Conservation (phyloP, 2,329 filamentous ascomycete species). For the Alternaria incomplexa region DNA sequence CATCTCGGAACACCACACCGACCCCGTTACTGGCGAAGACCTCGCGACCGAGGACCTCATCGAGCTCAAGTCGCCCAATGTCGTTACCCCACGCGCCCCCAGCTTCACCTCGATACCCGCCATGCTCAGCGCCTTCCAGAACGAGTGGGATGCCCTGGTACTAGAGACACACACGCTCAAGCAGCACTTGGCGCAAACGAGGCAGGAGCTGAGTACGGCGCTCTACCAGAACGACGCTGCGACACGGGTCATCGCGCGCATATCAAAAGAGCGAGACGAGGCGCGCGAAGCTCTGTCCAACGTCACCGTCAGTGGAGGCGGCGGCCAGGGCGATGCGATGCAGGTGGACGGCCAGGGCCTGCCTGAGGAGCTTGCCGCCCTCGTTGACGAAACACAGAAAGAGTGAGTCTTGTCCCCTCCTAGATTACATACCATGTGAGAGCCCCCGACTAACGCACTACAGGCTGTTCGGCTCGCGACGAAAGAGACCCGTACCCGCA, state of each 20-base stretch:
- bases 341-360: conserved; percentile 83
- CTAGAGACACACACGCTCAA: conserved; percentile 90
- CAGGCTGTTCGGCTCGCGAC: conserved; percentile 84
- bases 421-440: neutral
- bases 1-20: conserved; percentile 89
- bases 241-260: conserved; percentile 88
- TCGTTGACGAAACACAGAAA: conserved; percentile 81
- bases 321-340: conserved; percentile 76
- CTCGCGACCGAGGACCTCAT: conserved; percentile 84
- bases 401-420: conserved; percentile 61
- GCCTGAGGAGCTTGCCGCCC: conserved; percentile 71
- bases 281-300: conserved; percentile 87
- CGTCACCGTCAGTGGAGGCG: conserved; percentile 71
- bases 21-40: conserved; percentile 87
- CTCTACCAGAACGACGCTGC: conserved; percentile 98
- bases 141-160: conserved; percentile 95
- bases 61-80: conserved; percentile 80
- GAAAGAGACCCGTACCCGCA: conserved; percentile 85
- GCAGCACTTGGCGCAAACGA: conserved; percentile 85
- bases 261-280: conserved; percentile 92
- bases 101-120: conserved; percentile 96
- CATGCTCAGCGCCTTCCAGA: conserved; percentile 91
- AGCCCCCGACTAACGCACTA: conserved; percentile 29
- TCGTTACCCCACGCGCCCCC: conserved; percentile 87
- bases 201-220: conserved; percentile 91